phyloP scores from a whole-genome alignment of 1,284 basidiomycete genomes.

The Leccinum solheimii region DNA sequence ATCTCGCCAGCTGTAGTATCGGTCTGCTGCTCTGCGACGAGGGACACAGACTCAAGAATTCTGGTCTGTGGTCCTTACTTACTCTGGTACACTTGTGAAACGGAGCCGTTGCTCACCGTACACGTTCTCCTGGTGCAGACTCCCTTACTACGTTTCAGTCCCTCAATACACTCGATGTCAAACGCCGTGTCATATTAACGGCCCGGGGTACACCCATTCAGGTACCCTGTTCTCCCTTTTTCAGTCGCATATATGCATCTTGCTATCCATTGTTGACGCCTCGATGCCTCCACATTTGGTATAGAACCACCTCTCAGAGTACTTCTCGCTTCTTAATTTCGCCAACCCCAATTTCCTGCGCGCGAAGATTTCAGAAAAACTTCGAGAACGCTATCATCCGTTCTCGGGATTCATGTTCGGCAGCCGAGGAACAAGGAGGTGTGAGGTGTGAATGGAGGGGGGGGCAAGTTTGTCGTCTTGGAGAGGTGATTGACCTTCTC shows the following conservation, averaged over 20 bases:
- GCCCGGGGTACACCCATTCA: constrained; percentile 86
- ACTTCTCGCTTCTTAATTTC: constrained; percentile 95
- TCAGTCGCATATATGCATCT: constrained; percentile 8
- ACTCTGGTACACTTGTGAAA: not conserved
- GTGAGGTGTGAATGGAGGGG: constrained; percentile 71
- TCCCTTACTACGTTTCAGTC: constrained; percentile 83
- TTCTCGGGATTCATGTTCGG: constrained; percentile 91
- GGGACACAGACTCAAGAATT: constrained; percentile 97
- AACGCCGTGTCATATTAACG: constrained; percentile 94
- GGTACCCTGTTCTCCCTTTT: constrained; percentile 38
- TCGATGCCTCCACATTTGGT: not conserved
- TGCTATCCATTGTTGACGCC: not conserved
- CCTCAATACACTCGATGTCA: constrained; percentile 83
- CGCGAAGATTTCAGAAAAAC: constrained; percentile 93
- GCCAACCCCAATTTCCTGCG: constrained; percentile 91
- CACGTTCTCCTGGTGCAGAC: constrained; percentile 47
- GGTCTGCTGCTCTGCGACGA: constrained; percentile 95
- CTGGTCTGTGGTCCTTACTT: constrained; percentile 53
- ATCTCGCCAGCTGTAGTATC: constrained; percentile 80
- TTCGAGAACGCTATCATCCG: constrained; percentile 94
- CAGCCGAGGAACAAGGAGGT: constrained; percentile 50
- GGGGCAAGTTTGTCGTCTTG: constrained; percentile 93
- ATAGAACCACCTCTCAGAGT: constrained; percentile 95
- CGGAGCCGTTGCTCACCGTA: constrained; percentile 14
- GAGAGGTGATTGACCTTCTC: constrained; percentile 63